These are phyloP conservation scores for Ophiostoma sp. DNA, from an alignment of 2,329 filamentous ascomycete genomes.

Conservation along the genomic window DNA sequence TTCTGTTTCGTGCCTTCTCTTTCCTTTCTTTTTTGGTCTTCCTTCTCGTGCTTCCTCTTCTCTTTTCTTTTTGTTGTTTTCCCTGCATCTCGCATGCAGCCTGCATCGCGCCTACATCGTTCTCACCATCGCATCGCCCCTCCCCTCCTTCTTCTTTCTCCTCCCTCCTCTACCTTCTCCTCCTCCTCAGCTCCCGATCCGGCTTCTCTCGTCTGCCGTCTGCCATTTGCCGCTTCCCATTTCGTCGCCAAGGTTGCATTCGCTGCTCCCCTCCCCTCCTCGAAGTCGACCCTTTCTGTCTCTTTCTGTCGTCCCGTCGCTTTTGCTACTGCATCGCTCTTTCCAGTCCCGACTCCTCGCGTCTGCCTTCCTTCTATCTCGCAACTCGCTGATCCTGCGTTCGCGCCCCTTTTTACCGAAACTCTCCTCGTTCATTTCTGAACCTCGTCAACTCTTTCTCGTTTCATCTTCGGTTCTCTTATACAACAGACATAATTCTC, in stretches of 20 bases:
- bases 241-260: conserved; percentile 2
- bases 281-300: not conserved
- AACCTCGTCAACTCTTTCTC: not conserved
- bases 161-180: not conserved
- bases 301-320: not conserved
- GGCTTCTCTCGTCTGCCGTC: not conserved
- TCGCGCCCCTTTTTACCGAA: not conserved
- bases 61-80: not conserved
- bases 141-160: not conserved
- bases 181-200: not conserved
- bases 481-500: no score
- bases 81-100: not conserved
- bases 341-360: not conserved
- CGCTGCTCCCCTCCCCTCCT: not conserved
- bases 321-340: not conserved
- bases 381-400: not conserved
- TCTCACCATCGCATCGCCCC: not conserved
- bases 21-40: not conserved
- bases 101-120: not conserved
- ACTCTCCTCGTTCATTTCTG: not conserved
- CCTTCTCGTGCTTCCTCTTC: not conserved
- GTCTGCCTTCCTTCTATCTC: not conserved
- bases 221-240: conserved; percentile 2
- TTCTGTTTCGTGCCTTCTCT: not conserved
- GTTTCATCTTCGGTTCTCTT: not conserved